Evolutionary conservation across 2,329 filamentous ascomycete genomes (phyloP).

Genomic region (Aspergillus aculeatus): DNA sequence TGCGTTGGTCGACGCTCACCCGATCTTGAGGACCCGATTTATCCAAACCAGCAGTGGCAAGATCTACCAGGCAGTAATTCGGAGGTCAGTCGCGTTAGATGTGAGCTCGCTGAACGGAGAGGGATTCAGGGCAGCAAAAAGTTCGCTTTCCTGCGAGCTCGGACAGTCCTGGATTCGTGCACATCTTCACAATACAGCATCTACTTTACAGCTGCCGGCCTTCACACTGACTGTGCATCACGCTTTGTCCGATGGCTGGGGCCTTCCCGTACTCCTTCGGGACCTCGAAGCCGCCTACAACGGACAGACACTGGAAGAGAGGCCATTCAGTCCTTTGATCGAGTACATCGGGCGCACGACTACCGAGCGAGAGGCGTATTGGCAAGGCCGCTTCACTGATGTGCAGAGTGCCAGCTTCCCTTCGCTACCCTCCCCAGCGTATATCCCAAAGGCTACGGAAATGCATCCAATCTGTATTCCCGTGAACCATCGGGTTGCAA

Average conservation of each 20-base stretch:
- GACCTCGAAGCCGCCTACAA: neutral
- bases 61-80: slow-evolving; percentile 5
- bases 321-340: neutral
- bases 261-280: neutral
- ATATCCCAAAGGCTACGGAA: neutral
- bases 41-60: neutral
- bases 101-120: neutral
- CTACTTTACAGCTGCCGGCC: neutral
- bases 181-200: neutral
- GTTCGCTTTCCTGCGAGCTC: neutral
- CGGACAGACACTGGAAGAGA: neutral
- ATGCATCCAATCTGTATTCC: neutral
- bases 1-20: slow-evolving; percentile 15
- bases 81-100: neutral
- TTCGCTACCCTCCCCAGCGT: neutral
- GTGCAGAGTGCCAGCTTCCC: neutral
- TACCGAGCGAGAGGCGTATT: neutral
- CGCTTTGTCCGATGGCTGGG: neutral
- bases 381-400: neutral
- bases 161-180: neutral
- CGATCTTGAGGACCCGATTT: slow-evolving; percentile 9
- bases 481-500: neutral
- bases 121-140: neutral
- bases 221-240: neutral
- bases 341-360: neutral